These are phyloP conservation scores for Trichopus zeylanicus DNA, from an alignment of 116 monocot species.

Conservation along the genomic window DNA sequence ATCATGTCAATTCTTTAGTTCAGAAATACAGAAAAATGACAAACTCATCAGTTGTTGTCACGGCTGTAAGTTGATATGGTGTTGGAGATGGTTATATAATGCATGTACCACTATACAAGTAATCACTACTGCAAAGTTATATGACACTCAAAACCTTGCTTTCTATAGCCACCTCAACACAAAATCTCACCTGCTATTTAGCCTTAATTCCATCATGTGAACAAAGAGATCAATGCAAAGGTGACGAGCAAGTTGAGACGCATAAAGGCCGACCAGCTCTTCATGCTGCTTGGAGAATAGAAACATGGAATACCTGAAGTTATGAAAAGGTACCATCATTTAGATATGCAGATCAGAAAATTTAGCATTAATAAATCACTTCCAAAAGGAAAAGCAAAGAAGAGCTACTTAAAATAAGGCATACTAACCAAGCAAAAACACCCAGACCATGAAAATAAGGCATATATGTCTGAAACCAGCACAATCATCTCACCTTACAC, in stretches of 20 bases:
- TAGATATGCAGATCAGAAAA: not conserved
- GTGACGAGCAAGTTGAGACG: slow-evolving; percentile 78
- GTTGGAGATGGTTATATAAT: too few species aligned
- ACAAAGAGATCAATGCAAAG: slow-evolving; percentile 97
- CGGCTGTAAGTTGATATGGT: too few species aligned
- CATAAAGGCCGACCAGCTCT: slow-evolving; percentile 89
- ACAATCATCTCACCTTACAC: too few species aligned
- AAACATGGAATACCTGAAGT: slow-evolving; percentile 82
- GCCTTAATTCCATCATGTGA: slow-evolving; percentile 88
- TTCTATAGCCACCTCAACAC: not conserved
- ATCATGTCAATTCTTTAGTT: too few species aligned
- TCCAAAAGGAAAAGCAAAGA: not conserved
- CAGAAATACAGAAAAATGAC: too few species aligned
- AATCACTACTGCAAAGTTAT: too few species aligned
- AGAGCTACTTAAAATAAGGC: too few species aligned
- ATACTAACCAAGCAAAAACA: too few species aligned
- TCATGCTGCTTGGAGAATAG: slow-evolving; percentile 96
- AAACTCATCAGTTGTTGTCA: too few species aligned
- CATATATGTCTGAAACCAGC: too few species aligned
- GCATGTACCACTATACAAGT: too few species aligned
- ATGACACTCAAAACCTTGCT: not conserved
- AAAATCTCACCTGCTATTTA: slow-evolving; percentile 66
- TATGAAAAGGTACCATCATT: not conserved
- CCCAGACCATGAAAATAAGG: too few species aligned
- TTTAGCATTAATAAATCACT: not conserved